Percentiles rank a stretch among this genome's conserved stretches.
These are phyloP conservation scores for Pterocarpus santalinus DNA, from an alignment of 306 rosid genomes.

Conservation along the genomic window DNA sequence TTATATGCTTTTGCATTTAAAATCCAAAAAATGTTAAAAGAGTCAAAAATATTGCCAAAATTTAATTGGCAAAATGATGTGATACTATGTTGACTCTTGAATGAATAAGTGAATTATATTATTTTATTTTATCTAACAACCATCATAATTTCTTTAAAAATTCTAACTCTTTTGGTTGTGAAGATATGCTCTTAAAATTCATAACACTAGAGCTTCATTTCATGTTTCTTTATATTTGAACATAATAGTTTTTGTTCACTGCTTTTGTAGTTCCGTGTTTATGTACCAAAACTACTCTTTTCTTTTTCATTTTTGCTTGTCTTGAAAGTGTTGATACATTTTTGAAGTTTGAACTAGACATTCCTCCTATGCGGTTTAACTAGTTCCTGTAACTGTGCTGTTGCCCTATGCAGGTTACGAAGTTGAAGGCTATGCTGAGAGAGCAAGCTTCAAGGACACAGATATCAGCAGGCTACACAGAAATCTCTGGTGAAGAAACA, in stretches of 20 bases:
- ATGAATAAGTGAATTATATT: too few relatives aligned
- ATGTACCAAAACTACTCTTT: background rate
- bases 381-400: background rate
- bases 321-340: background rate
- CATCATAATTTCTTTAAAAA: too few relatives aligned
- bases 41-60: too few relatives aligned
- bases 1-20: background rate
- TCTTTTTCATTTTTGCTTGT: background rate
- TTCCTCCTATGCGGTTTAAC: constrained; percentile 1
- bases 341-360: constrained; percentile 8
- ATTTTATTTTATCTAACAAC: too few relatives aligned
- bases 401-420: constrained; percentile 58
- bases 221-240: background rate
- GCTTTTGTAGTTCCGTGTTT: too few relatives aligned
- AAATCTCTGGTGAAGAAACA: constrained; percentile 83
- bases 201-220: background rate
- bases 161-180: too few relatives aligned
- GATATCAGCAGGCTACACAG: constrained; percentile 65
- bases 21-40: too few relatives aligned
- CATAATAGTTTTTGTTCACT: background rate
- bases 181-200: background rate
- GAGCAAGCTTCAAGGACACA: constrained; percentile 67
- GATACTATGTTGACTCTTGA: too few relatives aligned
- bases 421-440: constrained; percentile 72
- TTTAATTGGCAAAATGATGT: too few relatives aligned